These are phyloP conservation scores for Camellia oleifera DNA, from an alignment of 179 eudicot genomes.

Conservation along the genomic window DNA sequence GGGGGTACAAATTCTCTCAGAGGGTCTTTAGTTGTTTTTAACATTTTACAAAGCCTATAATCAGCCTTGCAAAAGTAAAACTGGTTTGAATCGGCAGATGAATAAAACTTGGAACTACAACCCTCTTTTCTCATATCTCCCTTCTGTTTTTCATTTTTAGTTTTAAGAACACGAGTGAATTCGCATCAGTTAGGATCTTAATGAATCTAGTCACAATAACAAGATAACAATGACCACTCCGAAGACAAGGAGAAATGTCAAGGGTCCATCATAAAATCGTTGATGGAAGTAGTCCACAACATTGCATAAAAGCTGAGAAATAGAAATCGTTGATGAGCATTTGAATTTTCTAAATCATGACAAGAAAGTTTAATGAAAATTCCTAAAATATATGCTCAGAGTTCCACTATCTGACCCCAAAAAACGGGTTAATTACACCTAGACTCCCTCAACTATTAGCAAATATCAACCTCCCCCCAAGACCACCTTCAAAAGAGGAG, in stretches of 20 bases:
- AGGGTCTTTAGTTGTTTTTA: background rate
- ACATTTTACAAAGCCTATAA: background rate
- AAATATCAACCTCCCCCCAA: no score
- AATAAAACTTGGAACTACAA: background rate
- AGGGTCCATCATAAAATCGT: background rate
- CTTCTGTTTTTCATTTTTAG: background rate
- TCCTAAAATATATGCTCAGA: background rate
- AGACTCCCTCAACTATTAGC: background rate
- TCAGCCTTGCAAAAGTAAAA: background rate
- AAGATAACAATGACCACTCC: background rate
- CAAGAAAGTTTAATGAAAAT: background rate
- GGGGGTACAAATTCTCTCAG: background rate
- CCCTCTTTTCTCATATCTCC: background rate
- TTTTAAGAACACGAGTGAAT: background rate
- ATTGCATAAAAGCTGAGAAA: background rate
- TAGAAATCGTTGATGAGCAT: background rate
- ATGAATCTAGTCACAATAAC: background rate
- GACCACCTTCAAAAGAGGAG: no score
- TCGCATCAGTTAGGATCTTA: background rate
- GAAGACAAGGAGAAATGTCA: background rate
- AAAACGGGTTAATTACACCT: background rate
- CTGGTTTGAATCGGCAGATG: background rate
- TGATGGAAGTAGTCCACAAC: background rate
- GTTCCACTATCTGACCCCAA: background rate
- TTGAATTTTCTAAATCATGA: background rate